Conservation (phyloP, 768 basidiomycete genomes). For the Mycena sanguinolenta region DNA sequence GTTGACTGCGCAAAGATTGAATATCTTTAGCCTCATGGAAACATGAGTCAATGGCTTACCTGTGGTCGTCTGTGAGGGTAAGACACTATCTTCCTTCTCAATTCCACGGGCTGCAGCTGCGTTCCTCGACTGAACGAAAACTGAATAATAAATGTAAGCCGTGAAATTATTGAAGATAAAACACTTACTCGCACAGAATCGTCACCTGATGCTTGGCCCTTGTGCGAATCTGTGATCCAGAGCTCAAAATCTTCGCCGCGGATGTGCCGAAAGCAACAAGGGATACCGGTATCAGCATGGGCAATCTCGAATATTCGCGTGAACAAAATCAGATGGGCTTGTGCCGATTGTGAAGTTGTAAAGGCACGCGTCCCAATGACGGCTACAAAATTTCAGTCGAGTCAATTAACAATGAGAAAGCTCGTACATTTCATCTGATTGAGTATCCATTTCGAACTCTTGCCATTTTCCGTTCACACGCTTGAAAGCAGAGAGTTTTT, state of each 20-base stretch:
- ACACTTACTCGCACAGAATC: no score
- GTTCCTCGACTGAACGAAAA: no score
- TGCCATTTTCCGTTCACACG: no score
- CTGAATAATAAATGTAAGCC: no score
- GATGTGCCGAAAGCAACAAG: slow-evolving; percentile 41
- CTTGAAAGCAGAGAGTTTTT: slow-evolving; percentile 15
- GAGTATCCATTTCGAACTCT: slow-evolving; percentile 13
- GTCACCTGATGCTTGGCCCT: slow-evolving; percentile 41
- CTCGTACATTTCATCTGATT: slow-evolving; percentile 18
- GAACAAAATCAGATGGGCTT: slow-evolving; percentile 43
- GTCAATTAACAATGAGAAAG: not conserved
- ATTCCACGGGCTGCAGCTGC: no score
- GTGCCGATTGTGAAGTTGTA: slow-evolving; percentile 42
- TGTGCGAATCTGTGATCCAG: slow-evolving; percentile 43
- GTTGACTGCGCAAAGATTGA: no score
- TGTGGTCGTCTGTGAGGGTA: no score
- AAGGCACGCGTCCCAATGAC: slow-evolving; percentile 40
- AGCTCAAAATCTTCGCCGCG: slow-evolving; percentile 39
- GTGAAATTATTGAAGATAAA: no score
- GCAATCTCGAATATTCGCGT: slow-evolving; percentile 39
- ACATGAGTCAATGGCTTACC: no score
- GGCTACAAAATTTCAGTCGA: slow-evolving; percentile 27
- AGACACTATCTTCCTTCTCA: no score
- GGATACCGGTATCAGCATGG: slow-evolving; percentile 34
- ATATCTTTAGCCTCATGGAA: no score